Base-by-base conservation (phyloP, 2,329 filamentous ascomycete species). In the Salinomyces thailandicus region DNA sequence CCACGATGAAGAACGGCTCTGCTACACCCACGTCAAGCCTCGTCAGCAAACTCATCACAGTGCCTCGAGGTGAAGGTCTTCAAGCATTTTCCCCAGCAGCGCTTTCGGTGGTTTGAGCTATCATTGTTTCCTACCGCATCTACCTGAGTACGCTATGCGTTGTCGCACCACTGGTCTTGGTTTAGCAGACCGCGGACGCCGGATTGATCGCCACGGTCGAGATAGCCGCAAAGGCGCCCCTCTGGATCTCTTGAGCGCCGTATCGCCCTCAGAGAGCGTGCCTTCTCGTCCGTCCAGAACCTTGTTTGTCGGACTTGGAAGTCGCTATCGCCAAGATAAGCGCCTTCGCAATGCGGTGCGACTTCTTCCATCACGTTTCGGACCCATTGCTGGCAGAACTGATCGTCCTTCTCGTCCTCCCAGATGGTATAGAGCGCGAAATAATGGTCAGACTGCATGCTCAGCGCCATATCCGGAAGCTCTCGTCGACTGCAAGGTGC, bases 381-480 rank as follows among this genome's bases (percentile, higher is more conserved):
- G 1, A 70, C 59, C 71, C 71, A 75, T 1, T 28, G 42, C 18
- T 54, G 52, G 47, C 63, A 69, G n/a, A 45, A 42, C 0, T 47
- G 50, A 41, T 73, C 71, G 26, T 73, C 68, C 2, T 48, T 41
- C 13, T 51, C 55, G 16, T 68, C 53, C 33, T 71, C 63, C 64
- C 68, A 74, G 2, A 72, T 54, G 0, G 66, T 59, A 44, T 74
- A 75, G 2, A 70, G 36, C 2, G 71, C 68, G 47, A 75, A 67
- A 50, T 75, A 75, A 49, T 75, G 70, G 44, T 75, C 71, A 0
- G 62, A 63, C 37, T 73, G 69, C 64, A 73, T 64, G 18, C 62
- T 68, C 11, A 73, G 53, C 3, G 71, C 71, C 71, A 75, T 75
- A 38, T 69, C 66, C 1, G 61, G 58, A 22, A 66, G 52, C 18